Evolutionary conservation across 2,329 filamentous ascomycete species (phyloP).

Genomic region (Neonectria neomacrospora): DNA sequence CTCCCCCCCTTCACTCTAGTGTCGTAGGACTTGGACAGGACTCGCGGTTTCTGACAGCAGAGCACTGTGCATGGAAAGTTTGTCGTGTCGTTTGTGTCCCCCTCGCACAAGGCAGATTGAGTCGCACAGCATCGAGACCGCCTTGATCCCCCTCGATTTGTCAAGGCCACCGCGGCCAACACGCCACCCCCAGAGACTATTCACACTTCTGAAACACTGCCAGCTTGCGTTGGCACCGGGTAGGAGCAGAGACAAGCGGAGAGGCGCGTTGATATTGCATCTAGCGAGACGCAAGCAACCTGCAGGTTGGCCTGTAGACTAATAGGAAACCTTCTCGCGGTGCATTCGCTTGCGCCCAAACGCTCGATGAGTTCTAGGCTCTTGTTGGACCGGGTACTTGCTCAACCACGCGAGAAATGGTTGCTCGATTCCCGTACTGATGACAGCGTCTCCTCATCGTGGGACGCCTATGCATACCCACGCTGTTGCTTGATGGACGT

Average conservation of each 20-base stretch:
- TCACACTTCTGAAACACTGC: slow-evolving; percentile 9
- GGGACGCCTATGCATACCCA: neutral
- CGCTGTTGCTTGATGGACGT: slow-evolving; percentile 9
- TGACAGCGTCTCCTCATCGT: neutral
- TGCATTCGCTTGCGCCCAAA: neutral
- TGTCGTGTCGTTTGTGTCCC: slow-evolving; percentile 9
- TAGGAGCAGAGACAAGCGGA: neutral
- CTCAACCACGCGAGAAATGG: neutral
- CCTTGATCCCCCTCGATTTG: slow-evolving; percentile 7
- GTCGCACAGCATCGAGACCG: slow-evolving; percentile 14
- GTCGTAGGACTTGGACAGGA: neutral
- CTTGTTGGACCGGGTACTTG: neutral
- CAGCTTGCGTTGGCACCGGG: neutral
- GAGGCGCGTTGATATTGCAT: neutral
- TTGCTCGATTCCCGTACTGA: neutral
- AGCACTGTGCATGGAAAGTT: neutral
- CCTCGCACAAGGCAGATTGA: slow-evolving; percentile 10
- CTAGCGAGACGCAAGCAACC: neutral
- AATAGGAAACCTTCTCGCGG: neutral
- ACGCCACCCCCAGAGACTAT: slow-evolving; percentile 10
- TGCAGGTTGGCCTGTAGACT: neutral
- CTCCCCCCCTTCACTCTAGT: neutral
- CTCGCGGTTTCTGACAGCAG: neutral
- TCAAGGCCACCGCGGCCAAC: slow-evolving; percentile 3
- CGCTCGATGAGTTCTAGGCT: neutral